phyloP scores from a whole-genome alignment of 495 filamentous ascomycete species.

The Massariosphaeria phaeospora region DNA sequence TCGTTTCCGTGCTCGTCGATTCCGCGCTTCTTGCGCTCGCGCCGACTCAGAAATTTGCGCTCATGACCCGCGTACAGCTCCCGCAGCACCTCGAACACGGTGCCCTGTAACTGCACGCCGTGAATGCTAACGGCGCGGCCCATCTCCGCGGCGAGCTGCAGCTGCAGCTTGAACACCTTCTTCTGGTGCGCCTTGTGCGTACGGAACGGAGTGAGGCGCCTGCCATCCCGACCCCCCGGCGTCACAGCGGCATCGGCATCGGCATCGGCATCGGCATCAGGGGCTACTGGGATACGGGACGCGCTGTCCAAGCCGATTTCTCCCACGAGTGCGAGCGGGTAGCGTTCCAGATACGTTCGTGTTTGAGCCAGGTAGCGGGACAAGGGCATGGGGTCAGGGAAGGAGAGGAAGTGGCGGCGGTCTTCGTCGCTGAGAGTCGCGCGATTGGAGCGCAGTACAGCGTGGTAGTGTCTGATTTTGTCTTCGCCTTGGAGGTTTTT shows the following conservation, averaged over 20 bases:
- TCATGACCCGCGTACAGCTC: conserved; percentile 81
- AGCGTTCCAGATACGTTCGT: conserved; percentile 53
- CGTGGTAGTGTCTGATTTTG: conserved; percentile 45
- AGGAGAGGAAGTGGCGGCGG: conserved; percentile 54
- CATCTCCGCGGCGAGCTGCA: conserved; percentile 80
- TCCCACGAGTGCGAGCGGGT: conserved; percentile 71
- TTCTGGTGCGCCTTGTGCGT: conserved; percentile 78
- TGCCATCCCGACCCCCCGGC: conserved; percentile 77
- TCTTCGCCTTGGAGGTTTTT: conserved; percentile 36
- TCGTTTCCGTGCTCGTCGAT: conserved; percentile 18
- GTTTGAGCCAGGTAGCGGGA: conserved; percentile 62
- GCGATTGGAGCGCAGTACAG: conserved; percentile 58
- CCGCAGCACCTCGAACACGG: conserved; percentile 68
- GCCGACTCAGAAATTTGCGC: conserved; percentile 58
- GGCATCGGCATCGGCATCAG: conserved; percentile 50
- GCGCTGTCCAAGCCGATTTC: conserved; percentile 84
- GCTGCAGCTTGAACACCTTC: conserved; percentile 68
- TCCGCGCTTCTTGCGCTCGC: conserved; percentile 49
- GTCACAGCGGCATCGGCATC: conserved; percentile 55
- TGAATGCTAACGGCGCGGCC: conserved; percentile 78
- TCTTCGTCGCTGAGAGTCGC: conserved; percentile 42
- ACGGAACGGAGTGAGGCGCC: conserved; percentile 64
- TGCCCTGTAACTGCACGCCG: conserved; percentile 85
- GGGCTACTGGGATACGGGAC: conserved; percentile 72
- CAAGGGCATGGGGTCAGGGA: conserved; percentile 69